phyloP scores from a whole-genome alignment of 2,329 filamentous ascomycete species.

The Fusarium cicatricum region DNA sequence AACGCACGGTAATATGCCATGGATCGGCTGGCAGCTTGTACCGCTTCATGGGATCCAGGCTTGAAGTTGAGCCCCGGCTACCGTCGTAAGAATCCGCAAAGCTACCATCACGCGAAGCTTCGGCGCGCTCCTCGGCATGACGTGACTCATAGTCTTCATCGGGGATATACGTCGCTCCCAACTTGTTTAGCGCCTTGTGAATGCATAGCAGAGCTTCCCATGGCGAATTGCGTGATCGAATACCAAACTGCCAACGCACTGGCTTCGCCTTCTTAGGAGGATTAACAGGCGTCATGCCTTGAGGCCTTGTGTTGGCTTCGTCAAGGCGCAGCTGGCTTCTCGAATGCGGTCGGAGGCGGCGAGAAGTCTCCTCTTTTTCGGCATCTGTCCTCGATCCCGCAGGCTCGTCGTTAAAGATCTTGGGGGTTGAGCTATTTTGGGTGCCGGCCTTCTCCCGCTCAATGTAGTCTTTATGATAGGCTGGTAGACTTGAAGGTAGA shows the following conservation, averaged over 20 bases:
- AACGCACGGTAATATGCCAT: slow-evolving; percentile 92
- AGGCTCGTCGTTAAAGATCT: slow-evolving; percentile 58
- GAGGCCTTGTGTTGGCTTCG: slow-evolving; percentile 65
- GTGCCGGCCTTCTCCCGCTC: slow-evolving; percentile 69
- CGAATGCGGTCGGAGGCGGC: slow-evolving; percentile 86
- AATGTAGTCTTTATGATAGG: slow-evolving; percentile 92
- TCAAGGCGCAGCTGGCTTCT: slow-evolving; percentile 75
- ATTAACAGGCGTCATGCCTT: slow-evolving; percentile 68
- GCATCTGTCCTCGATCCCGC: slow-evolving; percentile 66
- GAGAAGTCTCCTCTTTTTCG: slow-evolving; percentile 82
- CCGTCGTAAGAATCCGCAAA: slow-evolving; percentile 52
- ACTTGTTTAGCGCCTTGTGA: slow-evolving; percentile 87
- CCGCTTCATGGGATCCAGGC: slow-evolving; percentile 64
- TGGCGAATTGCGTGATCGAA: slow-evolving; percentile 90
- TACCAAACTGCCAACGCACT: slow-evolving; percentile 97
- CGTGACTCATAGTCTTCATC: slow-evolving; percentile 66
- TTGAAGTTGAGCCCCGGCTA: slow-evolving; percentile 48
- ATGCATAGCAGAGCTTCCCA: slow-evolving; percentile 95
- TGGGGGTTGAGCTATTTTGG: slow-evolving; percentile 53
- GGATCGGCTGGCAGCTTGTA: slow-evolving; percentile 93
- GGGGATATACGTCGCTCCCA: slow-evolving; percentile 87
- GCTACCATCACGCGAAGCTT: slow-evolving; percentile 49
- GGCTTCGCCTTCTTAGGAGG: slow-evolving; percentile 77
- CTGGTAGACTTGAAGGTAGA: slow-evolving; percentile 87
- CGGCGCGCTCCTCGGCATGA: slow-evolving; percentile 53